Percentiles rank a stretch among this genome's conserved stretches.
Evolutionary conservation across 352 stramenopile genomes (phyloP).

Genomic region (Pythium dissotocum): DNA sequence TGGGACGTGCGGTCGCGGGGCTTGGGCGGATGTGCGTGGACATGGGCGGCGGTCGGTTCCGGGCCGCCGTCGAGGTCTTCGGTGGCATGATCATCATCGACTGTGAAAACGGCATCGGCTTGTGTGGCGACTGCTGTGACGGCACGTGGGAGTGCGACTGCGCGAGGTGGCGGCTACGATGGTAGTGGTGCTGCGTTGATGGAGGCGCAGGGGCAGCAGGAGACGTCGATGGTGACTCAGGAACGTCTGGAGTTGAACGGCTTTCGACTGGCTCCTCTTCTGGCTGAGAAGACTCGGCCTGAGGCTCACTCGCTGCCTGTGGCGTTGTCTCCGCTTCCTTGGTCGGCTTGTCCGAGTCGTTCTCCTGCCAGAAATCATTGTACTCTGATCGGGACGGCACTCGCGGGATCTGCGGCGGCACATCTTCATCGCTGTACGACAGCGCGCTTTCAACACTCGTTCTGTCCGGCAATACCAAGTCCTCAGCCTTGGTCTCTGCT

Average conservation of each 20-base stretch:
- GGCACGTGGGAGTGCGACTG: not conserved
- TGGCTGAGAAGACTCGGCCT: not conserved
- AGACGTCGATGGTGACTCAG: not conserved
- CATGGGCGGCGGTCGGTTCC: constrained; percentile 16
- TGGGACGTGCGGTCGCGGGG: constrained; percentile 21
- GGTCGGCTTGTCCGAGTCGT: not conserved
- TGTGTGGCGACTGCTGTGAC: constrained; percentile 7
- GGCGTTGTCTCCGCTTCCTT: not conserved
- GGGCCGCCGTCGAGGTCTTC: constrained; percentile 3
- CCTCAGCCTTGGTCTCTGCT: not conserved
- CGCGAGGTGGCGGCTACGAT: constrained; percentile 5
- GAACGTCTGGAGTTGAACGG: not conserved
- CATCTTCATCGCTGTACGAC: not conserved
- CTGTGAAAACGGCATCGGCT: constrained; percentile 23
- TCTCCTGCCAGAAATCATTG: not conserved
- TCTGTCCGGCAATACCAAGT: not conserved
- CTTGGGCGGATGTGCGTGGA: constrained; percentile 26
- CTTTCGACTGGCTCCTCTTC: not conserved
- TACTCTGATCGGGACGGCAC: not conserved
- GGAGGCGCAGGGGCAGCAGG: not conserved
- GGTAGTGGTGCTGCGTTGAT: not conserved
- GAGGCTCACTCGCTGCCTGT: not conserved
- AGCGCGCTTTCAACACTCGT: not conserved
- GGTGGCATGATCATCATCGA: constrained; percentile 23
- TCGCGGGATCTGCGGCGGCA: not conserved